Conservation (phyloP, 2,329 filamentous ascomycete species). For the Ophiostoma populinum region DNA sequence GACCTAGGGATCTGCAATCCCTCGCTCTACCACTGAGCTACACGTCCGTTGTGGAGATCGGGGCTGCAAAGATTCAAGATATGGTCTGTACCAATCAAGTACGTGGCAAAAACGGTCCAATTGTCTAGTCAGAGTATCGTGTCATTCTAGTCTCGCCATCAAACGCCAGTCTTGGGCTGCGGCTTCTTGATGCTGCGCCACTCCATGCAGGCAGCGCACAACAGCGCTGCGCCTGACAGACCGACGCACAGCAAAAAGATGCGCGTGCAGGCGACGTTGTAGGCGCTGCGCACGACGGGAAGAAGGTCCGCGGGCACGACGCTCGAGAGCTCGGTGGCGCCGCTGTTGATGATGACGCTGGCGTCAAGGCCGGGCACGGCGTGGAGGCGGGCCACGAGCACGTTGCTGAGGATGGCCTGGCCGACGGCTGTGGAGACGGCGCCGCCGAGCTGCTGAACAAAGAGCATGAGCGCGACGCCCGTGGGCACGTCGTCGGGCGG, state of each 20-base stretch:
- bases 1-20: constrained; percentile 3
- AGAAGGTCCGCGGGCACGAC: neutral
- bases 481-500: constrained; percentile 23
- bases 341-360: constrained; percentile 1
- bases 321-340: constrained; percentile 5
- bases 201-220: constrained; percentile 31
- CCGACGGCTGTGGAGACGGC: constrained; percentile 9
- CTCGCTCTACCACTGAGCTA: constrained; percentile 3
- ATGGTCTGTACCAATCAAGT: too few species aligned
- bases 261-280: too few species aligned
- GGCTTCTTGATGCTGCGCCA: constrained; percentile 27
- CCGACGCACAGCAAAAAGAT: constrained; percentile 29
- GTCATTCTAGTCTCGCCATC: too few species aligned
- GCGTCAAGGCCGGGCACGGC: neutral
- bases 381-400: constrained; percentile 5
- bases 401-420: constrained; percentile 8
- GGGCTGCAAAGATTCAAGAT: too few species aligned
- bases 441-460: constrained; percentile 14
- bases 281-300: constrained; percentile 21
- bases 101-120: too few species aligned
- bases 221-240: constrained; percentile 36
- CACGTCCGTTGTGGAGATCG: neutral
- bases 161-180: too few species aligned
- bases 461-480: constrained; percentile 26
- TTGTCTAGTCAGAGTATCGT: too few species aligned